Conservation (phyloP, 2,329 filamentous ascomycete genomes). For the Sclerotinia spermophila region DNA sequence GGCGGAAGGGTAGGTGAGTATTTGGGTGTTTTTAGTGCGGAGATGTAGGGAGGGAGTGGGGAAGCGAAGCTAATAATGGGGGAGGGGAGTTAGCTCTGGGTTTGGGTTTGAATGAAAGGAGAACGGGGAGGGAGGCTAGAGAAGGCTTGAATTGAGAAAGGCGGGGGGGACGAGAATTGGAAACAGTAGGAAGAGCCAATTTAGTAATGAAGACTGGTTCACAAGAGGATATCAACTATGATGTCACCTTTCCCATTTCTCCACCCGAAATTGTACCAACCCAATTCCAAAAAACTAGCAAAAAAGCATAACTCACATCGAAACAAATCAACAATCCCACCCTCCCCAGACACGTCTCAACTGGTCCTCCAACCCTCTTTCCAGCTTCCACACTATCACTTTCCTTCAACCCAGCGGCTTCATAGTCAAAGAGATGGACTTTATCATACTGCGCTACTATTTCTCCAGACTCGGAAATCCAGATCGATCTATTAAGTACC, state of each 20-base stretch:
- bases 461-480: slow-evolving; percentile 59
- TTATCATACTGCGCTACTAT: slow-evolving; percentile 73
- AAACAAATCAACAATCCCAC: slow-evolving; percentile 86
- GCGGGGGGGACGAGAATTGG: not conserved
- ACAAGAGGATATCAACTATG: not conserved
- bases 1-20: slow-evolving; percentile 72
- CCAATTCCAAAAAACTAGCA: not conserved
- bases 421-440: slow-evolving; percentile 80
- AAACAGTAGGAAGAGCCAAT: not conserved
- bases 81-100: not conserved
- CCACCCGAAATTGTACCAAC: not conserved
- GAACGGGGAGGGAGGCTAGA: not conserved
- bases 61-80: slow-evolving; percentile 61
- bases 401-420: slow-evolving; percentile 54
- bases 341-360: slow-evolving; percentile 68
- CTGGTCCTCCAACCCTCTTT: slow-evolving; percentile 59
- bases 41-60: slow-evolving; percentile 70
- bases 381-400: slow-evolving; percentile 67
- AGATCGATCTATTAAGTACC: slow-evolving; percentile 62
- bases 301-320: slow-evolving; percentile 50
- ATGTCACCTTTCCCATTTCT: not conserved
- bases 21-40: slow-evolving; percentile 62
- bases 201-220: not conserved
- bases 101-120: not conserved
- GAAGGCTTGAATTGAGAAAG: not conserved